Percentiles rank a stretch among this genome's conserved stretches.
Evolutionary conservation across 805 yeast genomes (phyloP).

Genomic region (Zygotorulaspora florentina): DNA sequence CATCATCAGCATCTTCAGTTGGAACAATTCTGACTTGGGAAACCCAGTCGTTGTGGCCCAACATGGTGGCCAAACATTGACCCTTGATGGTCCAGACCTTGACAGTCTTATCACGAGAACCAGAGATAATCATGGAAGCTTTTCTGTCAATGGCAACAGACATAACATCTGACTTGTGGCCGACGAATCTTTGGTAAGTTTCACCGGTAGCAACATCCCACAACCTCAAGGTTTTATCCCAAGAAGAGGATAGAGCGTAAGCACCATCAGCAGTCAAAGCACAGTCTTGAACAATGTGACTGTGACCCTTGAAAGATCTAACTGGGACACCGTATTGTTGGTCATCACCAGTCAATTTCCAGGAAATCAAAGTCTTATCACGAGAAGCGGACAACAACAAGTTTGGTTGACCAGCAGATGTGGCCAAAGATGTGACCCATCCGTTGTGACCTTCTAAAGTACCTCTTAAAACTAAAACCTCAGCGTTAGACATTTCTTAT

Average conservation of each 20-base stretch:
- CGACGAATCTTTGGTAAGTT: constrained; percentile 91
- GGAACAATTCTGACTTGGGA: constrained; percentile 97
- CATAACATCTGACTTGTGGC: constrained; percentile 96
- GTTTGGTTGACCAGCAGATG: constrained; percentile 97
- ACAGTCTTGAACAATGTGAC: constrained; percentile 98
- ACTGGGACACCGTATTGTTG: constrained; percentile 97
- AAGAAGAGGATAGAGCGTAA: constrained; percentile 96
- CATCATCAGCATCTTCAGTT: constrained; percentile 43
- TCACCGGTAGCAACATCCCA: constrained; percentile 97
- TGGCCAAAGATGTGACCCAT: constrained; percentile 98
- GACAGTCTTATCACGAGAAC: constrained; percentile 98
- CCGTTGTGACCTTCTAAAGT: constrained; percentile 96
- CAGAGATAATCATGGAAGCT: constrained; percentile 97
- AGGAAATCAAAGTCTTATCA: constrained; percentile 96
- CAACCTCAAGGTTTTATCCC: constrained; percentile 99
- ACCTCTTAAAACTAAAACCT: constrained; percentile 99
- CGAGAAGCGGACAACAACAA: constrained; percentile 96
- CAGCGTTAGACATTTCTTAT: constrained; percentile 64
- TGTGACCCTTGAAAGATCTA: constrained; percentile 96
- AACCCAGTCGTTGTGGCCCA: constrained; percentile 99
- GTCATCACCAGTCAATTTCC: constrained; percentile 96
- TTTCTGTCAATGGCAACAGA: constrained; percentile 94
- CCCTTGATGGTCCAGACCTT: constrained; percentile 99
- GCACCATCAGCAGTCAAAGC: constrained; percentile 97
- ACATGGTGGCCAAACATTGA: constrained; percentile 89